Evolutionary conservation across 306 rosid genomes (phyloP).

Genomic region (Castanea crenata): DNA sequence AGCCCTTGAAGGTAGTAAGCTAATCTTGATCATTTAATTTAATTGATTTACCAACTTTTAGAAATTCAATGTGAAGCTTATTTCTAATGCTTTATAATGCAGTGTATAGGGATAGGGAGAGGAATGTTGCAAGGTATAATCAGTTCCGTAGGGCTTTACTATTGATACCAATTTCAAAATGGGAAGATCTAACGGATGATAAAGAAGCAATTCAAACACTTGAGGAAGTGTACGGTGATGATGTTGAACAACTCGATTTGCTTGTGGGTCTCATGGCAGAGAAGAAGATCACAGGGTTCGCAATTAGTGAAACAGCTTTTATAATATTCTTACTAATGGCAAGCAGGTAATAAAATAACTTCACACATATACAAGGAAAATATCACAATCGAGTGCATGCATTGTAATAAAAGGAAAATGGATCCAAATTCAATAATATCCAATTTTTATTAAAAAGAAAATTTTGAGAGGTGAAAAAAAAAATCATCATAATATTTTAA

Average conservation of each 20-base stretch:
- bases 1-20: constrained; percentile 52
- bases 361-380: no score
- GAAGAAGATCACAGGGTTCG: constrained; percentile 66
- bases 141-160: constrained; percentile 43
- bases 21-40: background rate
- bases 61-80: background rate
- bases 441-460: no score
- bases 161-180: constrained; percentile 50
- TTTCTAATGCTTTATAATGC: constrained; percentile 8
- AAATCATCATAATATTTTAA: no score
- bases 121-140: constrained; percentile 58
- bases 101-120: constrained; percentile 68
- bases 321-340: constrained; percentile 56
- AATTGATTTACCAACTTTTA: background rate
- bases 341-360: constrained; percentile 31
- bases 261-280: constrained; percentile 69
- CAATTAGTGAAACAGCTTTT: constrained; percentile 63
- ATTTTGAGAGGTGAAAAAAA: no score
- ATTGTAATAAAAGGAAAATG: background rate
- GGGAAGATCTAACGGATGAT: constrained; percentile 62
- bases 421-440: no score
- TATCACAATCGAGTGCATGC: background rate
- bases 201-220: constrained; percentile 39
- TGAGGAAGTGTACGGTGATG: constrained; percentile 49
- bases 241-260: constrained; percentile 56